Evolutionary conservation across 2,329 filamentous ascomycete species (phyloP), one percentile per base, ranked within the genome.

Genomic region (Stemphylium lycopersici): DNA sequence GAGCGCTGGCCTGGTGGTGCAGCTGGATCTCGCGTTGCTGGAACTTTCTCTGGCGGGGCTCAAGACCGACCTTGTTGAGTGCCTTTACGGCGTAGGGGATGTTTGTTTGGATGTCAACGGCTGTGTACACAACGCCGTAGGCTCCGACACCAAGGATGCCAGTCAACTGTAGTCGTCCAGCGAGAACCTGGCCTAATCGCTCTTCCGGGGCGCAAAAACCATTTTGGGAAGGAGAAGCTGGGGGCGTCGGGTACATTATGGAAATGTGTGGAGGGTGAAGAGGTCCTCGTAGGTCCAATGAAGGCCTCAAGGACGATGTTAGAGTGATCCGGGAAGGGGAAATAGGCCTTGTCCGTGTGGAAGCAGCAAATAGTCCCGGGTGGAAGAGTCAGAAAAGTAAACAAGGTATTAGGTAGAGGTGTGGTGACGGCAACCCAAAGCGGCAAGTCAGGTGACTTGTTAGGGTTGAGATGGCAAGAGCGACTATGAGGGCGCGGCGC

Each of bases 111-210:
- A 93, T 85, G 79, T 95, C 93, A 78, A 90, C 82, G 69, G 93
- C 93, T 62, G 88, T 87, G 80, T 98, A 98, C 22, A 99, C 95
- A 37, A 97, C 93, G 62, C 95, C 95, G 77, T 99, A 99, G 53
- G 95, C 95, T 66, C 95, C 95, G 45, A 93, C 90, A 62, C 95
- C 95, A 59, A 98, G 84, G 67, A 98, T 90, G 59, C 87, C 85
- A 61, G 87, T 91, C 69, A 98, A 81, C 79, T 93, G 88, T 66
- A 97, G 84, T 73, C 90, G 87, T 73, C 89, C 89, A 67, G 90
- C 90, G 63, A 98, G 84, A 65, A 93, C 83, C 66, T 88, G 86
- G 76, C 93, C 93, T 81, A 98, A 79, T 71, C 92, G 87, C 73
- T 93, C 90, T 83, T 96, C 90, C 37, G 93, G 91, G 42, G 73